phyloP scores from a whole-genome alignment of 176 grass and related monocot species.

The Calamus simplicifolius region DNA sequence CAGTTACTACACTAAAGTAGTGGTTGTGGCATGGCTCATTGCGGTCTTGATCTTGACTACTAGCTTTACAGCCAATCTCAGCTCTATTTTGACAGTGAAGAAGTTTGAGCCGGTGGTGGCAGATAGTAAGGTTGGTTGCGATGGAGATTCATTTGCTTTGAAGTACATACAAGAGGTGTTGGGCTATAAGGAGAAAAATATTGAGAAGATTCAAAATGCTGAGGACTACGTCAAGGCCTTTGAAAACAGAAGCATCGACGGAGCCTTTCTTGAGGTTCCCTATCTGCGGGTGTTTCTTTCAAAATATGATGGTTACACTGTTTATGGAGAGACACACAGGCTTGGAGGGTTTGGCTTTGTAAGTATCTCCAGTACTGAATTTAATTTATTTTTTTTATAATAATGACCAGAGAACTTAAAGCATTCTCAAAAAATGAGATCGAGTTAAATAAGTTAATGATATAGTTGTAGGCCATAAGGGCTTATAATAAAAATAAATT shows the following conservation, averaged over 20 bases:
- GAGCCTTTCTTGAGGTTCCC: slow-evolving; percentile 24
- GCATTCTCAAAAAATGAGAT: too few relatives aligned
- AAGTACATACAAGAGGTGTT: slow-evolving; percentile 17
- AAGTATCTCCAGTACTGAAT: not conserved
- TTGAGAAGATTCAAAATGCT: not conserved
- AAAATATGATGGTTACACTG: slow-evolving; percentile 6
- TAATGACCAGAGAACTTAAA: too few relatives aligned
- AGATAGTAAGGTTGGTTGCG: slow-evolving; percentile 16
- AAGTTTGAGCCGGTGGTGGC: slow-evolving; percentile 7
- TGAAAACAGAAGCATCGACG: slow-evolving; percentile 12
- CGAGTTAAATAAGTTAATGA: too few relatives aligned
- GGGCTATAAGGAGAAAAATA: not conserved
- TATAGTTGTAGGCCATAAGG: too few relatives aligned
- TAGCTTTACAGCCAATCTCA: slow-evolving; percentile 28
- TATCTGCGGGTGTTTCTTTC: slow-evolving; percentile 29
- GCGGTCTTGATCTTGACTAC: slow-evolving; percentile 17
- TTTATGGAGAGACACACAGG: slow-evolving; percentile 8
- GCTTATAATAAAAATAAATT: too few relatives aligned
- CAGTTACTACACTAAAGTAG: slow-evolving; percentile 21
- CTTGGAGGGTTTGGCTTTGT: slow-evolving; percentile 36
- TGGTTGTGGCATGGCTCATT: slow-evolving; percentile 23
- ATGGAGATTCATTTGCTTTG: slow-evolving; percentile 16
- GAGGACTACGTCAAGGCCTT: not conserved
- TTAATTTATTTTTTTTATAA: too few relatives aligned
- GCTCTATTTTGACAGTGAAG: slow-evolving; percentile 16